phyloP scores from a whole-genome alignment of 1,139 yeast species.

The Debaryomyces sp. region DNA sequence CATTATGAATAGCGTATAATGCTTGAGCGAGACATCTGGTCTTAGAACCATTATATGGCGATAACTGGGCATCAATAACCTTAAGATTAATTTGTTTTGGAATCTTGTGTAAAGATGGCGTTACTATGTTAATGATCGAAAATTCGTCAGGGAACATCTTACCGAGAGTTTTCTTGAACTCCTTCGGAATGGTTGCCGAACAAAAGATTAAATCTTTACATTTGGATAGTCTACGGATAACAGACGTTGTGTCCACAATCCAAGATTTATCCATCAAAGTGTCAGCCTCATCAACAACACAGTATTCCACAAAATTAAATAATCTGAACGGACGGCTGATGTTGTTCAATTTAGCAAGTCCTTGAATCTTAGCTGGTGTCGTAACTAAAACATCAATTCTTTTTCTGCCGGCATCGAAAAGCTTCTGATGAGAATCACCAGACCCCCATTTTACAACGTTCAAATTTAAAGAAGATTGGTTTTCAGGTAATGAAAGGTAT shows the following conservation, averaged over 20 bases:
- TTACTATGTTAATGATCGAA: conserved; percentile 59
- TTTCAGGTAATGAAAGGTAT: conserved; percentile 30
- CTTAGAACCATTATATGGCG: conserved; percentile 84
- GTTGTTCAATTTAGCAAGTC: conserved; percentile 47
- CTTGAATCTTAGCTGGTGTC: conserved; percentile 72
- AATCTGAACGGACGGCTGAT: conserved; percentile 51
- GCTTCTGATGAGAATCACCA: conserved; percentile 50
- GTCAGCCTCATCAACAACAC: conserved; percentile 95
- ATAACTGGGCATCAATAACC: conserved; percentile 70
- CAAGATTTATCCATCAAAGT: conserved; percentile 87
- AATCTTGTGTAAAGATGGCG: conserved; percentile 81
- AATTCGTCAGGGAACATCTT: conserved; percentile 63
- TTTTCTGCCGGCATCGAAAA: conserved; percentile 47
- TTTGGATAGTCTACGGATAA: conserved; percentile 55
- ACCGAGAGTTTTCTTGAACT: conserved; percentile 65
- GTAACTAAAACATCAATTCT: conserved; percentile 80
- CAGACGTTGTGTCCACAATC: conserved; percentile 64
- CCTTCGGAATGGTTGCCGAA: conserved; percentile 88
- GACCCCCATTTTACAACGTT: conserved; percentile 60
- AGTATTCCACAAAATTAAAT: conserved; percentile 51
- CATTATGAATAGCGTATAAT: conserved; percentile 79
- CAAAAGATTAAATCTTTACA: conserved; percentile 72
- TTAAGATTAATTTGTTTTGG: conserved; percentile 75
- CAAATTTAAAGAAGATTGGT: conserved; percentile 37
- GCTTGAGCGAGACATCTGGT: conserved; percentile 86